Evolutionary conservation across 805 yeast genomes (phyloP).

Genomic region (Yarrowia sp.): DNA sequence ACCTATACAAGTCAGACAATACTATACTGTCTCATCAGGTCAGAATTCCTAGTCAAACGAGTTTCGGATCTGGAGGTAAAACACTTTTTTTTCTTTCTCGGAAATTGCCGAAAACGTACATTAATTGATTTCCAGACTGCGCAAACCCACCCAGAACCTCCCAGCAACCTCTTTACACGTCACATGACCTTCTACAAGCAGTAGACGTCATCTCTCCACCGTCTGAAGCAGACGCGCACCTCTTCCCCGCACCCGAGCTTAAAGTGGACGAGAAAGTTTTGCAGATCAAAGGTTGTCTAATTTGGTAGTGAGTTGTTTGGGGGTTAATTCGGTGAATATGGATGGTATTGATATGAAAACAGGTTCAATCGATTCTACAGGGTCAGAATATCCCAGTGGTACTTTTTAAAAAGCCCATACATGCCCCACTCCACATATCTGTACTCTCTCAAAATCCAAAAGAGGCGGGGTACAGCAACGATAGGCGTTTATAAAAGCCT

Average conservation of each 20-base stretch:
- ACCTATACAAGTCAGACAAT: too few species aligned
- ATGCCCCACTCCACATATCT: too few species aligned
- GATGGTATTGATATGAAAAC: not conserved
- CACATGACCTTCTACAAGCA: not conserved
- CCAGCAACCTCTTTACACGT: too few species aligned
- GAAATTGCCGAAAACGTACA: too few species aligned
- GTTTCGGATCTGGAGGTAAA: too few species aligned
- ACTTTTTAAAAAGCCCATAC: not conserved
- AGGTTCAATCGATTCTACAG: not conserved
- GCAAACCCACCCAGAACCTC: too few species aligned
- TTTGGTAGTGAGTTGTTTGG: not conserved
- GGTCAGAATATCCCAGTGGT: not conserved
- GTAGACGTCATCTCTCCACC: not conserved
- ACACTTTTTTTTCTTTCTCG: too few species aligned
- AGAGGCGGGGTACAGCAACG: not conserved
- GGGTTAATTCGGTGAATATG: too few species aligned
- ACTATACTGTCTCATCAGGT: too few species aligned
- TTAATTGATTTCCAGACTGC: not conserved
- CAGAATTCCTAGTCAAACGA: too few species aligned
- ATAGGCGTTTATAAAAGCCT: not conserved
- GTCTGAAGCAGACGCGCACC: not conserved
- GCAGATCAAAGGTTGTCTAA: constrained; percentile 7
- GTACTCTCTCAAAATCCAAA: not conserved
- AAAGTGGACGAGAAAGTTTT: constrained; percentile 1
- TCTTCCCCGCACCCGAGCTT: constrained; percentile 19